A percentile compares a stretch with the other conserved stretches of the same genome.
These are phyloP conservation scores for Cladorrhinum samala DNA, from an alignment of 495 filamentous ascomycete species.

Conservation along the genomic window DNA sequence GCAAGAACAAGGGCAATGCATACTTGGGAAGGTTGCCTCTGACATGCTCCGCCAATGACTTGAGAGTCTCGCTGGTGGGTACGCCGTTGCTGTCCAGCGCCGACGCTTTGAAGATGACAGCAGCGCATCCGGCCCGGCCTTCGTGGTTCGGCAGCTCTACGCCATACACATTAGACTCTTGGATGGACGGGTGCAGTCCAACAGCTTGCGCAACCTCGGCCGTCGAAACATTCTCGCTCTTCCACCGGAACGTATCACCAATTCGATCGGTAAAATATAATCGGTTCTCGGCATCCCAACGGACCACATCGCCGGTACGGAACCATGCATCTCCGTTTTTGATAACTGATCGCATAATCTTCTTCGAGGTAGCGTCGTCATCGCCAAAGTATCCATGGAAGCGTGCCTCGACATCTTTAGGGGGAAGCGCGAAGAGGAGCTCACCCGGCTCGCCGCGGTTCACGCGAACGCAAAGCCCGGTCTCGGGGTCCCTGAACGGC, in stretches of 20 bases:
- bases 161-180: conserved; percentile 86
- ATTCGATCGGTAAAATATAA: conserved; percentile 87
- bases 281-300: conserved; percentile 62
- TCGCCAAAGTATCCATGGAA: conserved; percentile 92
- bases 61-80: conserved; percentile 37
- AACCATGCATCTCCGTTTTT: conserved; percentile 80
- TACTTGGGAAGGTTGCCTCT: conserved; percentile 58
- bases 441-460: conserved; percentile 67
- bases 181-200: conserved; percentile 57
- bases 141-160: conserved; percentile 78
- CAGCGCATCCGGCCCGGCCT: conserved; percentile 79
- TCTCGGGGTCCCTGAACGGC: conserved; percentile 46
- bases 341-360: conserved; percentile 74
- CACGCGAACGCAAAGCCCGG: conserved; percentile 58
- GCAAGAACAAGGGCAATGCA: conserved; percentile 72
- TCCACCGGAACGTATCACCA: conserved; percentile 95
- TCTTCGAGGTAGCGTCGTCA: conserved; percentile 61
- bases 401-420: conserved; percentile 51
- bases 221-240: conserved; percentile 86
- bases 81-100: conserved; percentile 21
- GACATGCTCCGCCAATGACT: conserved; percentile 55
- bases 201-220: conserved; percentile 74
- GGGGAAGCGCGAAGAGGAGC: conserved; percentile 66
- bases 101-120: conserved; percentile 48
- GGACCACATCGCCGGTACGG: conserved; percentile 77